Percentiles rank a stretch among this genome's conserved stretches.
phyloP scores from a whole-genome alignment of 768 basidiomycete genomes.

The Gymnopilus junonius region DNA sequence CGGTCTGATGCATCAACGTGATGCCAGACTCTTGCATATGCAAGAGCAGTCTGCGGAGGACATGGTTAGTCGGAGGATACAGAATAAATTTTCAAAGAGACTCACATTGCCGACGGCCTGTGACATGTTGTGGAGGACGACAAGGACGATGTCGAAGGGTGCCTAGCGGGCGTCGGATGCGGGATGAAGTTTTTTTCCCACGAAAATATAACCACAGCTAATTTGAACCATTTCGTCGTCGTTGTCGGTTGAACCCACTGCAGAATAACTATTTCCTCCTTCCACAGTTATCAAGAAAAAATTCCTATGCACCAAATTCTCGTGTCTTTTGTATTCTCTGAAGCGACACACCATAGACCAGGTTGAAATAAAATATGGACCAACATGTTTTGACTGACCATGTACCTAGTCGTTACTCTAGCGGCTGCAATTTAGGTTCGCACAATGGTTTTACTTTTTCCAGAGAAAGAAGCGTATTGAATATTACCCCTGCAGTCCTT shows the following conservation, averaged over 20 bases:
- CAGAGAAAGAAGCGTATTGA: neutral
- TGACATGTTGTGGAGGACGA: constrained; percentile 56
- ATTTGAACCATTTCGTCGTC: too few relatives aligned
- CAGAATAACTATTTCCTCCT: neutral
- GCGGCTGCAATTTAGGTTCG: neutral
- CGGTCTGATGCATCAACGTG: constrained; percentile 91
- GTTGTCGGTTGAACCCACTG: neutral
- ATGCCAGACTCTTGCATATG: constrained; percentile 96
- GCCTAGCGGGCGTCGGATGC: neutral
- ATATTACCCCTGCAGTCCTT: neutral
- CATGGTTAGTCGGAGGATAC: neutral
- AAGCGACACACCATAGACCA: neutral
- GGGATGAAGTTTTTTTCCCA: constrained; percentile 17
- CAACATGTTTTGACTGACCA: neutral
- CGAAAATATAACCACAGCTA: constrained; percentile 9
- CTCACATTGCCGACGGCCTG: constrained; percentile 82
- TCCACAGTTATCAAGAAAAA: neutral
- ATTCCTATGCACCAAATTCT: neutral
- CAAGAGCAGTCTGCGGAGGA: constrained; percentile 80
- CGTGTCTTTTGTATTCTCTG: neutral
- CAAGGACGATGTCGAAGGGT: constrained; percentile 15
- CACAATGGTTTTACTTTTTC: neutral
- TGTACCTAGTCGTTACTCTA: neutral
- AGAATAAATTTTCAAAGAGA: constrained; percentile 7
- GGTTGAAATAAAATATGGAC: neutral